Evolutionary conservation across 1,139 yeast genomes (phyloP).

Genomic region (Pichia terricola): DNA sequence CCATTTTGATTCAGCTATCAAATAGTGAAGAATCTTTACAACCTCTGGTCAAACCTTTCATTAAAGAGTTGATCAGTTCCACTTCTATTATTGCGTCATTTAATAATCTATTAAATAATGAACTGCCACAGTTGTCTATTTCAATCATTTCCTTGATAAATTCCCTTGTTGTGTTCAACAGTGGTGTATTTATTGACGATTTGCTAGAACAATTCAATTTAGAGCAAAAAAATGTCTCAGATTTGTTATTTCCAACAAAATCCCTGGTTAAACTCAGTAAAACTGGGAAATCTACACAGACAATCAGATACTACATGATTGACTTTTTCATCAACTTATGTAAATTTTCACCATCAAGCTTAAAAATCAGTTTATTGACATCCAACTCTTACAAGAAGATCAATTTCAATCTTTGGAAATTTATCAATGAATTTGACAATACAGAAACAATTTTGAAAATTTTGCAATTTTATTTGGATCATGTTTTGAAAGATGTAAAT

Average conservation of each 20-base stretch:
- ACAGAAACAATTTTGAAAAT: constrained; percentile 32
- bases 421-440: constrained; percentile 47
- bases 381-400: constrained; percentile 41
- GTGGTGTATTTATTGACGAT: constrained; percentile 44
- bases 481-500: constrained; percentile 48
- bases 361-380: constrained; percentile 53
- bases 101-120: constrained; percentile 56
- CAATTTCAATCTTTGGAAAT: constrained; percentile 57
- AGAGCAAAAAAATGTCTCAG: constrained; percentile 50
- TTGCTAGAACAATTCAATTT: constrained; percentile 63
- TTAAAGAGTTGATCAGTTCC: constrained; percentile 43
- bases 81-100: constrained; percentile 50
- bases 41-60: constrained; percentile 30
- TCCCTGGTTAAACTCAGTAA: constrained; percentile 32
- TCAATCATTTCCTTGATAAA: constrained; percentile 51
- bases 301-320: constrained; percentile 51
- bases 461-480: constrained; percentile 38
- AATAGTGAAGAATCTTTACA: constrained; percentile 17
- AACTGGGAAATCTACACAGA: constrained; percentile 25
- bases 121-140: constrained; percentile 50
- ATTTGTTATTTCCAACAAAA: constrained; percentile 47
- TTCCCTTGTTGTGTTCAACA: constrained; percentile 40
- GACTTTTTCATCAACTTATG: constrained; percentile 52
- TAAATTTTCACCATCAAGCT: constrained; percentile 37
- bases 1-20: constrained; percentile 24